Base-by-base conservation (phyloP, 2,329 filamentous ascomycete species). In the Clonostachys byssicola region DNA sequence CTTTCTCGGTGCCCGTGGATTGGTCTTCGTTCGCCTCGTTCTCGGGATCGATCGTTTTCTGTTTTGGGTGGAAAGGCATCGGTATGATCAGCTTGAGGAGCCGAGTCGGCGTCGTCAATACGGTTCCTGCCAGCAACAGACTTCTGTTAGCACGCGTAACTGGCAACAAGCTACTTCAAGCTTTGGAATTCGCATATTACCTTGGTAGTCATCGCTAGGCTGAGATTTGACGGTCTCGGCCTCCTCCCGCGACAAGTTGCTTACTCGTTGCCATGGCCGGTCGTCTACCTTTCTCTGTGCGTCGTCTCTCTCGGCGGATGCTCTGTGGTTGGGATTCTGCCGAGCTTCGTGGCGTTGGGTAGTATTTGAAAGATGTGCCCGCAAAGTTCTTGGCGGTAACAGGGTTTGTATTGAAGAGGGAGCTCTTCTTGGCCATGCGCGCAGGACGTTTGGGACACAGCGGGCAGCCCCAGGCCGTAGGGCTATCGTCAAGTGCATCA, bases 71-170 rank as follows among this genome's bases (percentile, higher is more conserved):
- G 46, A 74, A 67, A 0, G 75, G 75, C 23, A 95, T 74, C 0
- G 89, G 90, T 0, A 95, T 73, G 14, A 94, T 85, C 13, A 95
- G 75, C 64, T 94, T 94, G 44, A 95, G 77, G 48, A 92, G 80
- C 3, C 88, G 78, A 0, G 86, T 90, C 0, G 89, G 89, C 0
- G 89, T 95, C 0, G 88, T 92, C 30, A 92, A 68, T 3, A 95
- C 77, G 60, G 90, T 90, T 17, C 89, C 87, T 75, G 7, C 23
- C 23, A 10, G 23, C 1, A 13, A 13, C 3, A 6, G 8, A 18
- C 6, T 10, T 51, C 9, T 30, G 23, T 30, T 30, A 49, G 43
- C 33, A 14, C 39, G 3, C 40, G 33, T 4, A 10, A 20, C 3
- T 40, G 38, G 45, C 44, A 33, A 6, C 16, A 4, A 17, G 23